Base-by-base conservation (phyloP, 2,329 filamentous ascomycete species). In the Mycosphaerelloides madeirae region DNA sequence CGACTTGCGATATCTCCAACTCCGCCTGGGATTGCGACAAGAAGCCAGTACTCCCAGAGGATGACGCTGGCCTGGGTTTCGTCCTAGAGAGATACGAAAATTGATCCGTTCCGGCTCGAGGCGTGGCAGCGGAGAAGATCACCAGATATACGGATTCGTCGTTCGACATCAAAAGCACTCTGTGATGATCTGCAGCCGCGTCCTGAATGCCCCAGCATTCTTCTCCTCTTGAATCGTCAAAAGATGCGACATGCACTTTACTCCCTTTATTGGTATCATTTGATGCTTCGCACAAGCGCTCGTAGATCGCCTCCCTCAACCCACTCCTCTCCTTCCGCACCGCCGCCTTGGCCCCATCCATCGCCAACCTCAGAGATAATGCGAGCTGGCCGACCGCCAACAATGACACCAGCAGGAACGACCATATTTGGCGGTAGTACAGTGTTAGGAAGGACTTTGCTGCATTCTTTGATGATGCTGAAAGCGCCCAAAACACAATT, bases 381-480 rank as follows among this genome's bases (percentile, higher is more conserved):
- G 44, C 84, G 75, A 0, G 83, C 89, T 1, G 89, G 89, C 61
- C 79, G 74, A 0, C 89, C 89, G 0, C 84, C 91, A n/a, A 98
- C 89, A 43, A 97, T 80, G 43, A 84, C 90, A 64, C 93, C 95
- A 62, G 88, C 90, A 1, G 91, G 89, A 43, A 97, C 85, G 18
- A 97, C 87, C 83, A 94, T 95, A 49, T 88, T 85, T 0, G 85
- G 75, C 2, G 93, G 86, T 5, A 98, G 79, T 3, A 96, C 83
- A 0, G 87, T 81, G 22, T 85, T 85, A 48, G 95, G 88, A 54
- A 97, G 69, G 31, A 98, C 81, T 65, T 85, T 84, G 37, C 94
- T 88, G 61, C 88, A 94, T 65, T 97, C 93, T 67, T 95, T 96
- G 62, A 97, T 80, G 49, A 96, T 91, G 38, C 84, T 85, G 66